These are phyloP conservation scores for Xylariaceae sp. DNA, from an alignment of 2,329 filamentous ascomycete genomes.

Conservation along the genomic window DNA sequence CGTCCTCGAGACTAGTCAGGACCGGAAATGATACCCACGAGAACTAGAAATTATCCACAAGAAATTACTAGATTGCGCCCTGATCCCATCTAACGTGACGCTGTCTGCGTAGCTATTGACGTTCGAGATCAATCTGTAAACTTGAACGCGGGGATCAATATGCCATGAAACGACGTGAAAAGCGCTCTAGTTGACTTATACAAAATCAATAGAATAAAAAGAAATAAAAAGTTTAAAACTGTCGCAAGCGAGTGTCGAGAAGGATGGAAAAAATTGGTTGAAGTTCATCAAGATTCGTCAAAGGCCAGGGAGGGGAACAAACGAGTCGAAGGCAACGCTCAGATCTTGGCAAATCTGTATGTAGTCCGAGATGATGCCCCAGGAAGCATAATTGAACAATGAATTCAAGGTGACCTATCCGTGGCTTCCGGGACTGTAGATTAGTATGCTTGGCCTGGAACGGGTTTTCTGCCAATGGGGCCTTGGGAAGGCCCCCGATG, in stretches of 20 bases:
- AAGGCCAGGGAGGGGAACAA: slow-evolving; percentile 19
- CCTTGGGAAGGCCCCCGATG: slow-evolving; percentile 41
- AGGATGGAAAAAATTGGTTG: slow-evolving; percentile 33
- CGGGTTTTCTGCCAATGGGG: slow-evolving; percentile 56
- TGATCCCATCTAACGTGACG: slow-evolving; percentile 18
- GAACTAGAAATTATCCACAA: slow-evolving; percentile 38
- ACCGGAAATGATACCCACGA: slow-evolving; percentile 2
- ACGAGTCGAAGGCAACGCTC: slow-evolving; percentile 7
- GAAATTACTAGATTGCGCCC: slow-evolving; percentile 34
- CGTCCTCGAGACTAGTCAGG: slow-evolving; percentile 2
- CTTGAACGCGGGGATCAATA: slow-evolving; percentile 17
- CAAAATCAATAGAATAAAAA: slow-evolving; percentile 22
- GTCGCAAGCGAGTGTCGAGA: slow-evolving; percentile 41
- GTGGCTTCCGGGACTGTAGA: neutral
- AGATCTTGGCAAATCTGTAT: neutral
- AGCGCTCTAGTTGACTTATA: slow-evolving; percentile 16
- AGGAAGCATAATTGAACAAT: neutral
- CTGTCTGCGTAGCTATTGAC: slow-evolving; percentile 7
- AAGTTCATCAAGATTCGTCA: slow-evolving; percentile 36
- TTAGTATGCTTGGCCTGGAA: slow-evolving; percentile 58
- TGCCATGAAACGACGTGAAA: slow-evolving; percentile 19
- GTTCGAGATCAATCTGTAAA: slow-evolving; percentile 11
- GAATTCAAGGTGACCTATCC: slow-evolving; percentile 3
- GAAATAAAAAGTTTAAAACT: slow-evolving; percentile 17
- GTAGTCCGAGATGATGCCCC: neutral